phyloP scores from a whole-genome alignment of 2,329 filamentous ascomycete genomes.

The Raffaelea deltoideospora region DNA sequence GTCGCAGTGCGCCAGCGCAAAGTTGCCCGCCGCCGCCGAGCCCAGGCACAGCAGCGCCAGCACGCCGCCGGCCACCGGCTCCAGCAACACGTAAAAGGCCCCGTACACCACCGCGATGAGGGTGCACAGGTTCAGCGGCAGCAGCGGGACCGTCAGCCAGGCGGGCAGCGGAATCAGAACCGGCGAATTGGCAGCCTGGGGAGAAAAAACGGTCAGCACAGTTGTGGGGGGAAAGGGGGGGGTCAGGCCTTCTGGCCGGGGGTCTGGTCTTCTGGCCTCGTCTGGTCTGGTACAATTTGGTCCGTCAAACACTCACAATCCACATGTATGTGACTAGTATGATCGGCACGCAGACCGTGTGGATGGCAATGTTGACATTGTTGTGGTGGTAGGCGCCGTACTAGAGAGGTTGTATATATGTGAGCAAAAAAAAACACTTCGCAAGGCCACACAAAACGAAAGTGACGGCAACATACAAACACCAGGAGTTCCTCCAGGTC shows the following conservation, averaged over 20 bases:
- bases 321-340: constrained; percentile 58
- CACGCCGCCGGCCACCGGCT: constrained; percentile 76
- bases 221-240: not conserved
- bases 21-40: constrained; percentile 60
- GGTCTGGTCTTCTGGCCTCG: too few species aligned
- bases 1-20: constrained; percentile 45
- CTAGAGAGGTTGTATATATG: too few species aligned
- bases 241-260: too few species aligned
- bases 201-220: constrained; percentile 6
- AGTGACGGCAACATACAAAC: constrained; percentile 45
- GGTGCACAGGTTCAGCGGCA: constrained; percentile 51
- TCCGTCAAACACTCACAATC: constrained; percentile 42
- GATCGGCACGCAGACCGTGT: constrained; percentile 64
- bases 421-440: too few species aligned
- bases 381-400: constrained; percentile 78
- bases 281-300: too few species aligned
- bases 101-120: constrained; percentile 54
- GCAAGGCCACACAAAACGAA: too few species aligned
- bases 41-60: constrained; percentile 63
- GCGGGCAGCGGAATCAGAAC: constrained; percentile 48
- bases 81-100: constrained; percentile 75
- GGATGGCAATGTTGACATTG: constrained; percentile 60
- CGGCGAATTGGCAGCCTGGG: constrained; percentile 46
- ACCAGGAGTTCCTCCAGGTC: constrained; percentile 70
- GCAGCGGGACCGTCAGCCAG: constrained; percentile 52